Conservation (phyloP, 805 yeast genomes). For the Hanseniaspora clermontiae region DNA sequence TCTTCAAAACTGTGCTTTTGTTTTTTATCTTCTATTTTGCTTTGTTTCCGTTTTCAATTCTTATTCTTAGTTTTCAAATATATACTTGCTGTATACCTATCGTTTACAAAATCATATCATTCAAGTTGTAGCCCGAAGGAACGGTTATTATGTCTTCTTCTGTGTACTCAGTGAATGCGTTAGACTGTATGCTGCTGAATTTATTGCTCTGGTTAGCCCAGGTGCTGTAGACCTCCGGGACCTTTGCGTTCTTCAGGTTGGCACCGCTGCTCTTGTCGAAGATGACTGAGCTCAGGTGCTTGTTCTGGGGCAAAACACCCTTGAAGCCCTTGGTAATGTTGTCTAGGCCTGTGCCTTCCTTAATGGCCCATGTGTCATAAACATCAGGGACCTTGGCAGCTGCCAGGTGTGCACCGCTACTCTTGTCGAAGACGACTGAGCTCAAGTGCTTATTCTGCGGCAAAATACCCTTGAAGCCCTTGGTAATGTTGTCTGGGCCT, state of each 20-base stretch:
- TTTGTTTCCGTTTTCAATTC: too few relatives aligned
- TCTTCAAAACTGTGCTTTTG: too few relatives aligned
- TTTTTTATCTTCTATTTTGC: too few relatives aligned
- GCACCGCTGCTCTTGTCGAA: conserved; percentile 28
- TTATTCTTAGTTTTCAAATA: conserved; percentile 8
- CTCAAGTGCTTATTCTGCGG: conserved; percentile 1
- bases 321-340: conserved; percentile 2
- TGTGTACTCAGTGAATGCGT: neutral
- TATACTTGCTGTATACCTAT: conserved; percentile 10
- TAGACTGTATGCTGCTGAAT: neutral
- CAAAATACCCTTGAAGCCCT: conserved; percentile 6
- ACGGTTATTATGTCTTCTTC: conserved; percentile 11
- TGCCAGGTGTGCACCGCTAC: conserved; percentile 45
- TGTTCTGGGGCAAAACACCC: conserved; percentile 5
- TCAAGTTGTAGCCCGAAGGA: neutral
- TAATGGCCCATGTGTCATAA: conserved; percentile 2
- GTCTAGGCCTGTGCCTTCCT: conserved; percentile 1
- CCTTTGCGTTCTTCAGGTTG: conserved; percentile 71
- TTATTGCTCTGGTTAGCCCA: neutral
- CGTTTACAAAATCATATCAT: conserved; percentile 1
- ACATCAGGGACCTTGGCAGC: neutral
- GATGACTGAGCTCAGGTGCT: neutral
- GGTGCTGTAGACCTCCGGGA: conserved; percentile 41
- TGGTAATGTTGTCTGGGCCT: neutral
- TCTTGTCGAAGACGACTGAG: neutral